Conservation (phyloP, 352 stramenopile genomes). For the Pythium guiyangense region DNA sequence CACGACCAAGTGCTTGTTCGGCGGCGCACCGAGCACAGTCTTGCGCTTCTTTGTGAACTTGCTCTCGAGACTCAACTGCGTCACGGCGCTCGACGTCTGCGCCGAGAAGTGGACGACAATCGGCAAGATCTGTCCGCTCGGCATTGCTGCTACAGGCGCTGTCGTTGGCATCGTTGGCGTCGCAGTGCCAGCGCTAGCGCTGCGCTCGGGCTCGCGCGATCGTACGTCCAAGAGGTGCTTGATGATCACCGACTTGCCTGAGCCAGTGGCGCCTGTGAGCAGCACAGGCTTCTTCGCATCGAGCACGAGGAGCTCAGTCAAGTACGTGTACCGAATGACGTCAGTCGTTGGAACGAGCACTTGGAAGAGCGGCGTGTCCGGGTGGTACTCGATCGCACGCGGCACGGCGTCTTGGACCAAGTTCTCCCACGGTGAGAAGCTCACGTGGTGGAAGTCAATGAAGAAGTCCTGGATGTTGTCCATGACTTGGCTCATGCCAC, state of each 20-base stretch:
- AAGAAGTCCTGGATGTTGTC: constrained; percentile 66
- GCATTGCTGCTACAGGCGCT: neutral
- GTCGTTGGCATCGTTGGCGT: neutral
- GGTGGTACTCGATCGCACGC: constrained; percentile 15
- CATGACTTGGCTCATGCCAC: constrained; percentile 35
- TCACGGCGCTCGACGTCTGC: constrained; percentile 76
- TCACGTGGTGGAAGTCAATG: constrained; percentile 58
- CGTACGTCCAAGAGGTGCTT: constrained; percentile 57
- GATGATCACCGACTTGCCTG: constrained; percentile 85
- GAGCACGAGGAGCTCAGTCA: constrained; percentile 48
- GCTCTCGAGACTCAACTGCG: constrained; percentile 83
- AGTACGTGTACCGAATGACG: constrained; percentile 57
- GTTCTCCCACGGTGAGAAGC: constrained; percentile 57
- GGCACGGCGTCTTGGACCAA: constrained; percentile 8
- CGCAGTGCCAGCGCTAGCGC: neutral
- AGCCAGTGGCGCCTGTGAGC: constrained; percentile 85
- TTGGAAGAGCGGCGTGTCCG: constrained; percentile 32
- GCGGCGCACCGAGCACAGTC: constrained; percentile 85
- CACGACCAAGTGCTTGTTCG: constrained; percentile 65
- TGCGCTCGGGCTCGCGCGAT: constrained; percentile 1
- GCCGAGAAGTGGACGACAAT: constrained; percentile 84
- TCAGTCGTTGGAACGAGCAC: constrained; percentile 64
- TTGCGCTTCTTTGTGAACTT: constrained; percentile 92
- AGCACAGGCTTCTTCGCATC: constrained; percentile 73
- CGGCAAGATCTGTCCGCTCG: constrained; percentile 24